Conservation (phyloP, 768 basidiomycete genomes). For the Hericium erinaceus region DNA sequence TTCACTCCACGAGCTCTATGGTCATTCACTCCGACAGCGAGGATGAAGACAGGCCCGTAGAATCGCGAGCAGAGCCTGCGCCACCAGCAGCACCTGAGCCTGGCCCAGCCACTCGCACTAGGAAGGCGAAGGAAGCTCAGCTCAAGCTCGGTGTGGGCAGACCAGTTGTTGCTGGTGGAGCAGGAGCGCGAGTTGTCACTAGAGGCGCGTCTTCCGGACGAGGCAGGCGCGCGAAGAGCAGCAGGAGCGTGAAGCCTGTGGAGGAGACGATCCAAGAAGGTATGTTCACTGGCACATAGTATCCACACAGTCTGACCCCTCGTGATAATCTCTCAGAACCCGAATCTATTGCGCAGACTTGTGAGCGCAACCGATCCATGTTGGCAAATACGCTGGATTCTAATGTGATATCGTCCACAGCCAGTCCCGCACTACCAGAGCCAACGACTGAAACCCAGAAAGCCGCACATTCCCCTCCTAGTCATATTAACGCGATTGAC, state of each 20-base stretch:
- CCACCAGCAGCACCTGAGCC: conserved; percentile 17
- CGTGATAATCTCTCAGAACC: not conserved
- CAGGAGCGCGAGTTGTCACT: conserved; percentile 56
- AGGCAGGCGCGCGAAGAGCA: conserved; percentile 40
- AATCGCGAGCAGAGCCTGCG: conserved; percentile 18
- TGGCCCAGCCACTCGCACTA: conserved; percentile 35
- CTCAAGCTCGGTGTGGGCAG: conserved; percentile 62
- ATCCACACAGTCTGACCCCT: not conserved
- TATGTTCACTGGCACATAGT: conserved; percentile 4
- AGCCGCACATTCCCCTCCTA: too few species aligned
- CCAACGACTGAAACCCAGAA: too few species aligned
- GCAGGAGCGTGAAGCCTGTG: conserved; percentile 36
- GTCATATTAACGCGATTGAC: too few species aligned
- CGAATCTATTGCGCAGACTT: not conserved
- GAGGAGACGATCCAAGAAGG: conserved; percentile 50
- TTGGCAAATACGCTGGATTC: too few species aligned
- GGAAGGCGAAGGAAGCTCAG: conserved; percentile 69
- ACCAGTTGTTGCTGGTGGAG: conserved; percentile 55
- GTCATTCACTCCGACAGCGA: conserved; percentile 15
- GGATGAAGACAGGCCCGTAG: conserved; percentile 5
- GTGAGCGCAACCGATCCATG: too few species aligned
- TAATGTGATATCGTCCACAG: not conserved
- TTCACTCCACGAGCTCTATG: conserved; percentile 13
- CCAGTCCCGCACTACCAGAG: too few species aligned
- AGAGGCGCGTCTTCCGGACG: conserved; percentile 45